Percentiles rank a stretch among this genome's conserved stretches.
These are phyloP conservation scores for Waitea zeae DNA, from an alignment of 1,284 basidiomycete genomes.

Conservation along the genomic window DNA sequence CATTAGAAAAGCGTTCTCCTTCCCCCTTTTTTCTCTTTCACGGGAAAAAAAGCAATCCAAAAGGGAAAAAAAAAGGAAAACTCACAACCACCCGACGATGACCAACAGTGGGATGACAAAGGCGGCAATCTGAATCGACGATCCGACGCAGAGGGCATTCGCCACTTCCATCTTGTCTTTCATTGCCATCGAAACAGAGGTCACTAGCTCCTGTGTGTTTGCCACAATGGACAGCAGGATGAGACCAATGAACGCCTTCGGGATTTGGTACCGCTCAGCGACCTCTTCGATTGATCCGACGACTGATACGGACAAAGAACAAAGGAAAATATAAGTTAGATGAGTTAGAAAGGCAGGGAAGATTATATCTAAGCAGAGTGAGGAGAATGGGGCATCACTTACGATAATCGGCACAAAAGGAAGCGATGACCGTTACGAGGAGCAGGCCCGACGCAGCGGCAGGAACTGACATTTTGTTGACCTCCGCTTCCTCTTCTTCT, in stretches of 20 bases:
- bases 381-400: too few relatives aligned
- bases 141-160: conserved; percentile 81
- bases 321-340: too few relatives aligned
- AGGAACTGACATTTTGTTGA: conserved; percentile 47
- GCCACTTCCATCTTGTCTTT: conserved; percentile 78
- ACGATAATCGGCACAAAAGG: conserved; percentile 76
- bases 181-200: conserved; percentile 83
- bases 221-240: conserved; percentile 60
- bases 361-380: too few relatives aligned
- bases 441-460: conserved; percentile 43
- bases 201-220: conserved; percentile 69
- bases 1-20: too few relatives aligned
- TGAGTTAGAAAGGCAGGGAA: too few relatives aligned
- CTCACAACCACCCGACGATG: conserved; percentile 67
- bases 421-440: conserved; percentile 59
- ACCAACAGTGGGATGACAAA: conserved; percentile 79
- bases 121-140: conserved; percentile 82
- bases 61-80: conserved; percentile 5
- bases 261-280: conserved; percentile 61
- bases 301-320: conserved; percentile 17
- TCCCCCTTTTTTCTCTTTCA: too few relatives aligned
- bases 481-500: conserved; percentile 28
- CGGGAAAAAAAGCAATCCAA: not conserved
- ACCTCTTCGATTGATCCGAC: conserved; percentile 87
- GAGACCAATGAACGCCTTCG: conserved; percentile 68